phyloP scores from a whole-genome alignment of 805 yeast species.

The Ogataea paradorogensis region DNA sequence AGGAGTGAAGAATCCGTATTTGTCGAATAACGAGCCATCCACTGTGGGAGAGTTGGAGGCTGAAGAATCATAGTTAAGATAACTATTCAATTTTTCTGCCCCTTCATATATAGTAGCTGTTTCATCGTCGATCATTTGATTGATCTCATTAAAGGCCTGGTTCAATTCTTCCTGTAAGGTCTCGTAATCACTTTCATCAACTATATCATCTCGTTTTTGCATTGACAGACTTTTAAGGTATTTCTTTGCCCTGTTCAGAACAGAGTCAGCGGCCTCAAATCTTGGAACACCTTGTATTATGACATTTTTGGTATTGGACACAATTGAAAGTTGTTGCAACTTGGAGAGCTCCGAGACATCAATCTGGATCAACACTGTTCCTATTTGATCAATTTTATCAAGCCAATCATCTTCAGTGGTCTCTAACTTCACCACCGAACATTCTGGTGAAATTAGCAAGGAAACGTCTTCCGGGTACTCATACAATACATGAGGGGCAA shows the following conservation, averaged over 20 bases:
- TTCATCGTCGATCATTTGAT: conserved; percentile 27
- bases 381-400: conserved; percentile 2
- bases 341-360: conserved; percentile 3
- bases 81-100: neutral
- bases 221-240: conserved; percentile 12
- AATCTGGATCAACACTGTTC: conserved; percentile 5
- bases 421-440: conserved; percentile 6
- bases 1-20: conserved; percentile 70
- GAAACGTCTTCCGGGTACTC: conserved; percentile 3
- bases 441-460: conserved; percentile 9
- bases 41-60: conserved; percentile 6
- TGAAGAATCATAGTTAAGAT: conserved; percentile 1
- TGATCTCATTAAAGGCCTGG: conserved; percentile 32
- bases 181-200: conserved; percentile 28
- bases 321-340: conserved; percentile 14
- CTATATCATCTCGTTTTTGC: conserved; percentile 18
- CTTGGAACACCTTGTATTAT: conserved; percentile 36
- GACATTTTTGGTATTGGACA: conserved; percentile 15
- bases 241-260: conserved; percentile 18
- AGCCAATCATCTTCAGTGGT: conserved; percentile 10
- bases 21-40: conserved; percentile 50
- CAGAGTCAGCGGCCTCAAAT: conserved; percentile 14
- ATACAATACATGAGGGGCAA: conserved; percentile 28
- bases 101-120: conserved; percentile 22
- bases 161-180: conserved; percentile 28